Conservation (phyloP, 1,284 basidiomycete genomes). For the Ganoderma resinaceum region DNA sequence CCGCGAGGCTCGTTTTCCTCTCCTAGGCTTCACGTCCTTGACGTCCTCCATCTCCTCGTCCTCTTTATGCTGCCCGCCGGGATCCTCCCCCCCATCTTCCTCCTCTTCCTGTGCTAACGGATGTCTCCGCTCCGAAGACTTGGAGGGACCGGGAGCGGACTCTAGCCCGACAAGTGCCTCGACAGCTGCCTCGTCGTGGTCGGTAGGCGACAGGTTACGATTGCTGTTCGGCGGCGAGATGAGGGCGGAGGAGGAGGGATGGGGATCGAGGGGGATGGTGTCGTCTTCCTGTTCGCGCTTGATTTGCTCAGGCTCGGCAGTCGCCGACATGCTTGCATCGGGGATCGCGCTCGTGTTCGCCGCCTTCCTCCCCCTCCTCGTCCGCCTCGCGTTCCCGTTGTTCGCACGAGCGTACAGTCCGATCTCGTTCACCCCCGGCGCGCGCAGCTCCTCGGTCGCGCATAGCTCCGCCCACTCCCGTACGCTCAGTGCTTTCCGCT, state of each 20-base stretch:
- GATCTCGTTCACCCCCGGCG: constrained; percentile 74
- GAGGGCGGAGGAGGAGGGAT: constrained; percentile 28
- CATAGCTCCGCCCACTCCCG: constrained; percentile 91
- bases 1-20: constrained; percentile 47
- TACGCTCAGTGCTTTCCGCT: constrained; percentile 81
- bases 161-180: background rate
- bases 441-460: constrained; percentile 67
- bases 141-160: background rate
- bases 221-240: constrained; percentile 34
- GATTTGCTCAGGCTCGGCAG: constrained; percentile 42
- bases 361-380: constrained; percentile 37
- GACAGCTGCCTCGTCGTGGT: background rate
- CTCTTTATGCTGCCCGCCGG: constrained; percentile 12
- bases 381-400: constrained; percentile 33
- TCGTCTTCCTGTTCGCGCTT: constrained; percentile 47
- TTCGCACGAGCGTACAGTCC: constrained; percentile 58
- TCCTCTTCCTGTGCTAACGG: constrained; percentile 23
- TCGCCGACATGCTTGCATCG: constrained; percentile 35
- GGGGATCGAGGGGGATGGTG: constrained; percentile 14
- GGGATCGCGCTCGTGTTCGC: constrained; percentile 10
- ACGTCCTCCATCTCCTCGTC: constrained; percentile 23
- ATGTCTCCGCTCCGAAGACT: constrained; percentile 11
- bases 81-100: constrained; percentile 43
- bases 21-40: constrained; percentile 49
- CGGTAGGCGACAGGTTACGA: constrained; percentile 19